phyloP scores from a whole-genome alignment of 768 basidiomycete genomes.

The Suillus variegatus region DNA sequence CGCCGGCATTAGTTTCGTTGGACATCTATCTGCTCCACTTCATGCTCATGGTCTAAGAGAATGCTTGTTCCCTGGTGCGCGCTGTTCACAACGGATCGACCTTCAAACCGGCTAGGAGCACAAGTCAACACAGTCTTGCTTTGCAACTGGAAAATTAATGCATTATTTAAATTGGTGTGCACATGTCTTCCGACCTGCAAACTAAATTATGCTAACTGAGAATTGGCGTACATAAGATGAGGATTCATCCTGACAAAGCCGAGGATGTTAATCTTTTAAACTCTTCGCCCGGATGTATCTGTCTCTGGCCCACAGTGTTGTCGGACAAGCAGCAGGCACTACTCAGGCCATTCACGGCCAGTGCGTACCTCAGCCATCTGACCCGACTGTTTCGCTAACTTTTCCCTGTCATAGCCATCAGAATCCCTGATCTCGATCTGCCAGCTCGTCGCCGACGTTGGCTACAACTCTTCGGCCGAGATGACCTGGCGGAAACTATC shows the following conservation, averaged over 20 bases:
- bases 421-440: no score
- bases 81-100: neutral
- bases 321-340: no score
- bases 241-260: neutral
- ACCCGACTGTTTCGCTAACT: no score
- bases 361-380: no score
- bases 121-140: neutral
- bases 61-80: neutral
- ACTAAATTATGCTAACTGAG: neutral
- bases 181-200: neutral
- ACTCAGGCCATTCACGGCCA: no score
- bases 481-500: no score
- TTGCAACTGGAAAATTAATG: neutral
- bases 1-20: neutral
- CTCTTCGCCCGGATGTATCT: no score
- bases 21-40: neutral
- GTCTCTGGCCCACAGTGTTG: no score
- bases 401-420: no score
- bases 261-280: neutral
- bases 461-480: no score
- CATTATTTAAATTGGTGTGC: neutral
- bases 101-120: neutral
- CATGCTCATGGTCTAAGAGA: neutral
- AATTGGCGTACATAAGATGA: neutral
- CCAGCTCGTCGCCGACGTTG: no score